These are phyloP conservation scores for Epichloe glyceriae DNA, from an alignment of 2,329 filamentous ascomycete genomes.

Conservation along the genomic window DNA sequence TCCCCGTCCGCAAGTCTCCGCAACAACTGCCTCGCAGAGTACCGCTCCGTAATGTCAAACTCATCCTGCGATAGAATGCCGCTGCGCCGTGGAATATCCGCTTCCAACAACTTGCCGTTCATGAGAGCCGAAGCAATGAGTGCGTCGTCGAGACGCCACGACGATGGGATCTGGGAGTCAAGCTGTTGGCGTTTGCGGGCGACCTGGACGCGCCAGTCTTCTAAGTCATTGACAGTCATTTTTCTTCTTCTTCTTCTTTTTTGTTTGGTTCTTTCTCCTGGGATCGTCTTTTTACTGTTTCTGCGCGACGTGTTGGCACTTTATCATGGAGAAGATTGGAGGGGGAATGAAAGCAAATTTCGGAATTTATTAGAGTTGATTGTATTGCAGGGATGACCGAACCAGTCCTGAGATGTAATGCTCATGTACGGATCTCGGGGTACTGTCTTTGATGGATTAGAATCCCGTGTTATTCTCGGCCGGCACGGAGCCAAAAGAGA, in stretches of 20 bases:
- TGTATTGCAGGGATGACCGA: too few species aligned
- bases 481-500: too few species aligned
- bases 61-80: conserved; percentile 29
- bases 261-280: background rate
- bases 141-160: conserved; percentile 3
- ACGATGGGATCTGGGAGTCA: conserved; percentile 1
- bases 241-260: background rate
- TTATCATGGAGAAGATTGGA: too few species aligned
- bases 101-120: background rate
- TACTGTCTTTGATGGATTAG: too few species aligned
- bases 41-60: conserved; percentile 30
- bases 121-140: background rate
- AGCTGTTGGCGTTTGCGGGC: conserved; percentile 1
- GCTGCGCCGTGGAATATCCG: conserved; percentile 9
- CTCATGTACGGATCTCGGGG: too few species aligned
- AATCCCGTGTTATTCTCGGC: too few species aligned
- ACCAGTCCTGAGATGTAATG: too few species aligned
- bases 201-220: conserved; percentile 1
- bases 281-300: background rate
- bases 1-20: conserved; percentile 19
- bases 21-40: conserved; percentile 24
- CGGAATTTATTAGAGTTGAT: too few species aligned
- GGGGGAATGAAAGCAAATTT: too few species aligned
- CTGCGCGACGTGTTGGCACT: background rate
- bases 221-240: background rate